A percentile compares a stretch with the other conserved stretches of the same genome.
These are phyloP conservation scores for Pyrus betulifolia DNA, from an alignment of 306 rosid species.

Conservation along the genomic window DNA sequence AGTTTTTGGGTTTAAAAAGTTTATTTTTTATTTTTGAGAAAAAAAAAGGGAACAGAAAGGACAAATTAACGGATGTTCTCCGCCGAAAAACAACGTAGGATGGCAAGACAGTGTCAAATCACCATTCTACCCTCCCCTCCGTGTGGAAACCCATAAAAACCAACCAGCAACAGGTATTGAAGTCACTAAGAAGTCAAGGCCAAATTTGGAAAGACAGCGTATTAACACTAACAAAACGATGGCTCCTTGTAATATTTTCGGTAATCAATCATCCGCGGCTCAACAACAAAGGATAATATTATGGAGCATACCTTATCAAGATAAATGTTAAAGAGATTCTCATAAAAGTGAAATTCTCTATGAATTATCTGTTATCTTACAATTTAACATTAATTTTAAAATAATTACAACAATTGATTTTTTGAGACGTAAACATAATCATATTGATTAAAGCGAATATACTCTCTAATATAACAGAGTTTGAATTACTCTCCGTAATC, in stretches of 20 bases:
- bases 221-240: background rate
- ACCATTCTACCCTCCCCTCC: background rate
- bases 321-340: too few species aligned
- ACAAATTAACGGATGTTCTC: background rate
- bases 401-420: too few species aligned
- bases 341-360: too few species aligned
- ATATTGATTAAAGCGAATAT: too few species aligned
- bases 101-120: background rate
- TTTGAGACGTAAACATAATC: too few species aligned
- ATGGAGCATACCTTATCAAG: too few species aligned
- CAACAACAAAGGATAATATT: too few species aligned
- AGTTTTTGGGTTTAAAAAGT: background rate
- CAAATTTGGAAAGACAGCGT: background rate
- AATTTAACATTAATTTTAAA: too few species aligned
- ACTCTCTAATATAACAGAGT: rapidly evolving
- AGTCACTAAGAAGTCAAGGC: background rate
- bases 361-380: too few species aligned
- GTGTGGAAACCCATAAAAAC: background rate
- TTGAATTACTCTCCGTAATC: too few species aligned
- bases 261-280: background rate
- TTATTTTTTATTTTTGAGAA: too few species aligned
- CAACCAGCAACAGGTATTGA: background rate
- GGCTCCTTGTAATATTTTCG: background rate
- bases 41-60: too few species aligned
- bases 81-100: background rate